Base-by-base conservation (phyloP, 139 green algal genomes). In the Chlorella sorokiniana region DNA sequence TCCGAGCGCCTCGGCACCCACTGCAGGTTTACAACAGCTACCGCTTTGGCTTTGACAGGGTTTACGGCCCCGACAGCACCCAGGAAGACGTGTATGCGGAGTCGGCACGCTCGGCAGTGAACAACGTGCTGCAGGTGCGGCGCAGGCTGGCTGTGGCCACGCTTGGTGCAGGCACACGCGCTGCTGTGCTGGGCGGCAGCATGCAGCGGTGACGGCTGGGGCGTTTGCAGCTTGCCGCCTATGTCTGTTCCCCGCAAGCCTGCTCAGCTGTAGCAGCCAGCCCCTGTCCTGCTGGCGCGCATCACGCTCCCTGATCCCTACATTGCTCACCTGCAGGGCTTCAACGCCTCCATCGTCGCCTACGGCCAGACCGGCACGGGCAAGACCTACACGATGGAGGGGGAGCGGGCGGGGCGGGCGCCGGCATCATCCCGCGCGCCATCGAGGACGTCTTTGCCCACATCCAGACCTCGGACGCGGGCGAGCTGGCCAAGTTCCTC, bases 301-400 rank as follows among this genome's bases (percentile, higher is more conserved):
- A 25, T 16, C 48, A 10, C 25, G 61, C 27, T 25, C 48, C 48
- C 11, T 56, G 48, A 11, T 56, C 48, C 48, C 16, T 56, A 56
- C 48, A 11, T 25, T 56, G 48, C 48, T 16, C 48, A 11, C 14
- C 69, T 91, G n/a, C 87, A 96, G 89, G 95, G 95, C 45, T 98
- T 96, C 91, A 98, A 98, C 81, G 92, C 94, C 4, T 92, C 92
- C 68, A 96, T 98, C 81, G 95, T 98, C 72, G 95, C 94, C 10
- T 97, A 97, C 72, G 95, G 95, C 31, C 94, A 98, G 83, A 97
- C 94, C 20, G 91, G 91, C 64, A 82, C 76, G 27, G 94, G 94
- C 76, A 98, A 98, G 85, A 98, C 95, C 0, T 93, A 93, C 88
- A 98, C 95, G 0, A 97, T 98, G 94, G 94, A 97, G 85, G 95